These are phyloP conservation scores for Quercus aquifolioides DNA, from an alignment of 306 rosid genomes.

Conservation along the genomic window DNA sequence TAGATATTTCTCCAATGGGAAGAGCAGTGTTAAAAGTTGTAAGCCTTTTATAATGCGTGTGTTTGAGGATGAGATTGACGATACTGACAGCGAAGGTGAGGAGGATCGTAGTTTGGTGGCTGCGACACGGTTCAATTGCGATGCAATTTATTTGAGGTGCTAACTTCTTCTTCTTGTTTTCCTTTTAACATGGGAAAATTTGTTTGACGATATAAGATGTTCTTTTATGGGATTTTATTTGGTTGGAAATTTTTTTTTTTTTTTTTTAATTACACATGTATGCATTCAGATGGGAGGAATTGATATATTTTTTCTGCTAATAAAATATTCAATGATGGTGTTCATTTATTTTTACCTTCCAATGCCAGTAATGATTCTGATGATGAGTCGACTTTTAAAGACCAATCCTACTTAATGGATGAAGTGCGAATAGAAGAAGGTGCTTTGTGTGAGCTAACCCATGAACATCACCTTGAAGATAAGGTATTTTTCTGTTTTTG, in stretches of 20 bases:
- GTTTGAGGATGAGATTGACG: constrained; percentile 51
- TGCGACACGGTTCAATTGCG: constrained; percentile 47
- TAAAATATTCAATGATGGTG: not conserved
- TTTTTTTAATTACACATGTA: not conserved
- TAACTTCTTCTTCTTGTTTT: not conserved
- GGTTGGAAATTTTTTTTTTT: not conserved
- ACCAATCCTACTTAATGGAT: constrained; percentile 60
- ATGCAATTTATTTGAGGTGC: constrained; percentile 62
- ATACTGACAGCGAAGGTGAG: constrained; percentile 38
- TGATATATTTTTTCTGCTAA: not conserved
- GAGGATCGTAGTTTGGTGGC: constrained; percentile 30
- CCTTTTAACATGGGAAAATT: not conserved
- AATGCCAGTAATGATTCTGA: constrained; percentile 65
- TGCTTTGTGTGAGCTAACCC: constrained; percentile 53
- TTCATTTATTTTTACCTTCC: constrained; percentile 24
- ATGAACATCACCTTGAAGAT: constrained; percentile 59
- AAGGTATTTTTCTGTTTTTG: constrained; percentile 40
- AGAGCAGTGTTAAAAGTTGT: constrained; percentile 27
- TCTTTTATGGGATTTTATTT: not conserved
- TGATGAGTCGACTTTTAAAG: constrained; percentile 32
- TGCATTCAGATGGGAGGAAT: not conserved
- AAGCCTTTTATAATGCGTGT: constrained; percentile 57
- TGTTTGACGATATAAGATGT: not conserved
- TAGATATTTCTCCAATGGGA: constrained; percentile 25
- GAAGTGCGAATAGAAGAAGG: constrained; percentile 62